Evolutionary conservation across 2,329 filamentous ascomycete genomes (phyloP).

Genomic region (Gliomastix tumulicola): DNA sequence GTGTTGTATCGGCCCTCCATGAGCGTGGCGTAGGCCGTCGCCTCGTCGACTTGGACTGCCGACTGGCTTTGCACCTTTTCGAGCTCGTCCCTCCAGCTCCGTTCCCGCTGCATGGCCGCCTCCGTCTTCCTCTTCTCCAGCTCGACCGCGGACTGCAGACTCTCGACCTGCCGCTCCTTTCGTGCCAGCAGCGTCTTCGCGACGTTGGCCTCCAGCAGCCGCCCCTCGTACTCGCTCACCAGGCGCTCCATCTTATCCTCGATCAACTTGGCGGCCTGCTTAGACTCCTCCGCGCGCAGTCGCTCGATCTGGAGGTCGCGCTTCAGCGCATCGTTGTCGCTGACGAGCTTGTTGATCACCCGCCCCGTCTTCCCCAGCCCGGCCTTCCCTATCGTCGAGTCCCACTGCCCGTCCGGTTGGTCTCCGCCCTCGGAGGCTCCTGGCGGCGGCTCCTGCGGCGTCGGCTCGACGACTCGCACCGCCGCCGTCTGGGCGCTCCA

Average conservation of each 20-base stretch:
- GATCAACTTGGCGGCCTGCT: constrained; percentile 57
- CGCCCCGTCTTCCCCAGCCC: constrained; percentile 68
- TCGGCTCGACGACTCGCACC: constrained; percentile 21
- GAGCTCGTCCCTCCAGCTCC: constrained; percentile 54
- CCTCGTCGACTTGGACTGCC: constrained; percentile 58
- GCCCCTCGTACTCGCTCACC: constrained; percentile 61
- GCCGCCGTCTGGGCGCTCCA: constrained; percentile 18
- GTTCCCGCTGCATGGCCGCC: constrained; percentile 53
- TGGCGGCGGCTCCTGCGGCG: constrained; percentile 14
- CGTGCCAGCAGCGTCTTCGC: constrained; percentile 64
- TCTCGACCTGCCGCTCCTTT: constrained; percentile 69
- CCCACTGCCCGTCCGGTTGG: constrained; percentile 40
- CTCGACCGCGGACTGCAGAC: constrained; percentile 57
- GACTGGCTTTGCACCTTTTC: constrained; percentile 54
- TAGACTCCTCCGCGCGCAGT: constrained; percentile 62
- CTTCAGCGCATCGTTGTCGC: constrained; percentile 72
- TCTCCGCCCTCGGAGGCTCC: constrained; percentile 23
- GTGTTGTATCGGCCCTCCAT: constrained; percentile 66
- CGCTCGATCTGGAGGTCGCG: constrained; percentile 64
- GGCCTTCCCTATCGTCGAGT: constrained; percentile 62
- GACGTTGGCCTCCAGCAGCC: constrained; percentile 62
- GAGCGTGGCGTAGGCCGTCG: constrained; percentile 55
- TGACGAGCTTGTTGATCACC: constrained; percentile 75
- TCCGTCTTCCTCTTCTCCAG: constrained; percentile 55
- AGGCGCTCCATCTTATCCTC: constrained; percentile 67